Conservation (phyloP, 148 eudicot species). For the Rhododendron williamsianum region DNA sequence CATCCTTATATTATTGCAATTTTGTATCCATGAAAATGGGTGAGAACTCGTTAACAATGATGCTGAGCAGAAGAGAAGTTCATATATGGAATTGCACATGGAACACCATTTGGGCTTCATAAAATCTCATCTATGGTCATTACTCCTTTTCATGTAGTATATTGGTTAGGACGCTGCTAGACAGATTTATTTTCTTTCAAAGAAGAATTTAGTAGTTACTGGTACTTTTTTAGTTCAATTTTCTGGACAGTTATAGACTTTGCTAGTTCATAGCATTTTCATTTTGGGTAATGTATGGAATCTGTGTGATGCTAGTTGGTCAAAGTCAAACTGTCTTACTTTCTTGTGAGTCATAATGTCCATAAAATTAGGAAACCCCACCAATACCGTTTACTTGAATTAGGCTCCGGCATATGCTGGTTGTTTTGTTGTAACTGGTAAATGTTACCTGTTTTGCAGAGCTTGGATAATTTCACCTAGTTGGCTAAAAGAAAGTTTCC, state of each 20-base stretch:
- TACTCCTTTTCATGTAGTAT: neutral
- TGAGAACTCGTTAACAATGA: neutral
- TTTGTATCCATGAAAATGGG: neutral
- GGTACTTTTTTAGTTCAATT: neutral
- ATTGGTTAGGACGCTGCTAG: neutral
- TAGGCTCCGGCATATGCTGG: neutral
- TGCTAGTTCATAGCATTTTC: neutral
- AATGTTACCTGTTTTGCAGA: conserved; percentile 30
- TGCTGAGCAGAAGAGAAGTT: neutral
- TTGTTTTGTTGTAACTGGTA: neutral
- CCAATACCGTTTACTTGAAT: neutral
- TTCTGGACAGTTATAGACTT: neutral
- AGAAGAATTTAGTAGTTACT: neutral
- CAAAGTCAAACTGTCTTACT: neutral
- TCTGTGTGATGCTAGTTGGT: neutral
- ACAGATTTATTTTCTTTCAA: neutral
- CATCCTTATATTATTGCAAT: neutral
- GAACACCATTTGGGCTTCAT: neutral
- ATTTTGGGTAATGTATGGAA: neutral
- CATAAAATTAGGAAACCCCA: neutral
- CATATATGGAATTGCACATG: neutral
- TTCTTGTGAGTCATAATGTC: neutral
- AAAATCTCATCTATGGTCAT: neutral
- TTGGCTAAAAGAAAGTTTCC: conserved; percentile 82
- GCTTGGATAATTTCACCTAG: conserved; percentile 84